phyloP scores from a whole-genome alignment of 805 yeast genomes.

The Candida nemodendra region DNA sequence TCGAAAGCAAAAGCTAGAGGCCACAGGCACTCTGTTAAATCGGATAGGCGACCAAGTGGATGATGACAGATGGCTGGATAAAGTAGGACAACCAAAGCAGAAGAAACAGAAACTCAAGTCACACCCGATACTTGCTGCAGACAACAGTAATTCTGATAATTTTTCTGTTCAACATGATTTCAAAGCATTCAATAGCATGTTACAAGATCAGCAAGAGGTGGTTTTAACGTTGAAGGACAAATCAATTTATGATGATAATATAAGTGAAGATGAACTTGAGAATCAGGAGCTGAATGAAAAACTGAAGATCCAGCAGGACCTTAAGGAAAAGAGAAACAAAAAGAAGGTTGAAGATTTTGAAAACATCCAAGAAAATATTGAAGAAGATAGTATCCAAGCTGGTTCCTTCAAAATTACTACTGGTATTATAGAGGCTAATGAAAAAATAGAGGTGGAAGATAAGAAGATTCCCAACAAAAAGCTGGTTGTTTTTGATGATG shows the following conservation, averaged over 20 bases:
- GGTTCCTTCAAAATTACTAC: conserved; percentile 30
- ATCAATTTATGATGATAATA: conserved; percentile 37
- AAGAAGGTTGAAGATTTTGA: conserved; percentile 33
- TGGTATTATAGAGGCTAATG: conserved; percentile 3
- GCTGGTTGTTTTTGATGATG: conserved; percentile 15
- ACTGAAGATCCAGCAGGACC: conserved; percentile 20
- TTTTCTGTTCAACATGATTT: conserved; percentile 46
- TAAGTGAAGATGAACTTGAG: conserved; percentile 43
- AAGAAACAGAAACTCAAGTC: conserved; percentile 7
- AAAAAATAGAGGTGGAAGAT: neutral
- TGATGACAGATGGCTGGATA: conserved; percentile 37
- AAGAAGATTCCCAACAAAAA: conserved; percentile 14
- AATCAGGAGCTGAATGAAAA: conserved; percentile 21
- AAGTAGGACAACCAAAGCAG: conserved; percentile 24
- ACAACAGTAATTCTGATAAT: conserved; percentile 34
- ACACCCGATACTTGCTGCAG: conserved; percentile 8
- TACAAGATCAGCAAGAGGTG: conserved; percentile 34
- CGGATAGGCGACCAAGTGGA: conserved; percentile 28
- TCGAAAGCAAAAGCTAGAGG: conserved; percentile 21
- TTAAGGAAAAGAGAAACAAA: conserved; percentile 8
- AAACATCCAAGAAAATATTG: conserved; percentile 26
- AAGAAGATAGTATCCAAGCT: conserved; percentile 20
- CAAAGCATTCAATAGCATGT: conserved; percentile 36
- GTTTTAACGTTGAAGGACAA: conserved; percentile 59
- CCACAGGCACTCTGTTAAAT: conserved; percentile 27